A percentile compares a stretch with the other conserved stretches of the same genome.
Conservation (phyloP, 106 monocot species). For the Acanthochlamys bracteata region DNA sequence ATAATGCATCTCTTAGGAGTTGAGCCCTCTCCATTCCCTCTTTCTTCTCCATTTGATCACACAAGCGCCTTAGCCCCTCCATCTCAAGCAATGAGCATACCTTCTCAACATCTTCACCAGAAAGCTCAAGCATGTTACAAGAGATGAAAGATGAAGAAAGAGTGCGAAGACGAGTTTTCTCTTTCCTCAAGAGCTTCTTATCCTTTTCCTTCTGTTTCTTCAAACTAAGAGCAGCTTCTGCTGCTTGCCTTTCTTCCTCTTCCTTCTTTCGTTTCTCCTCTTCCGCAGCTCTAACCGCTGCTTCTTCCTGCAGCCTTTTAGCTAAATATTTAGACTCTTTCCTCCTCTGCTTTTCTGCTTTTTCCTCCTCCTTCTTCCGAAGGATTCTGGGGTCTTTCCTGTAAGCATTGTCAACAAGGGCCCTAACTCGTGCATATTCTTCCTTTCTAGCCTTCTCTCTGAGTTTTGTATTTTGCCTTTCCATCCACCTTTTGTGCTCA, state of each 20-base stretch:
- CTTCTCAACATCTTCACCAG: slow-evolving; percentile 59
- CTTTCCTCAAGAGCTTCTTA: slow-evolving; percentile 79
- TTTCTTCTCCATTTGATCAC: slow-evolving; percentile 48
- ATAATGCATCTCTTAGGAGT: slow-evolving; percentile 34
- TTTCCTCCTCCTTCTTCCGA: slow-evolving; percentile 69
- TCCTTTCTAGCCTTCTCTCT: slow-evolving; percentile 75
- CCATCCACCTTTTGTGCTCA: slow-evolving; percentile 95
- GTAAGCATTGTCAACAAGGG: slow-evolving; percentile 82
- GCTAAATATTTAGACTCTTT: slow-evolving; percentile 70
- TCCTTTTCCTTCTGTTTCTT: slow-evolving; percentile 86
- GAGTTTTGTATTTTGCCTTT: slow-evolving; percentile 81
- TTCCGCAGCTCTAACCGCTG: slow-evolving; percentile 53
- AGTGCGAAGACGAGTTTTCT: slow-evolving; percentile 55
- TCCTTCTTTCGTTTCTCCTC: slow-evolving; percentile 58
- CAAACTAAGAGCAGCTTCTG: slow-evolving; percentile 64
- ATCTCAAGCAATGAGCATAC: slow-evolving; percentile 59
- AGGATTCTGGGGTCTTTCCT: slow-evolving; percentile 80
- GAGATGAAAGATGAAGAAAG: slow-evolving; percentile 40
- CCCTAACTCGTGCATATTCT: slow-evolving; percentile 57
- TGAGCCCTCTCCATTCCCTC: slow-evolving; percentile 33
- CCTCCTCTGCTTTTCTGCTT: slow-evolving; percentile 72
- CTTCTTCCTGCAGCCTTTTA: slow-evolving; percentile 66
- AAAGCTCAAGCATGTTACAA: slow-evolving; percentile 22
- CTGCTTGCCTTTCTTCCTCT: slow-evolving; percentile 56
- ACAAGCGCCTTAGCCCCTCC: slow-evolving; percentile 46